These are phyloP conservation scores for Capronia americana DNA, from an alignment of 2,329 filamentous ascomycete genomes.

Conservation along the genomic window DNA sequence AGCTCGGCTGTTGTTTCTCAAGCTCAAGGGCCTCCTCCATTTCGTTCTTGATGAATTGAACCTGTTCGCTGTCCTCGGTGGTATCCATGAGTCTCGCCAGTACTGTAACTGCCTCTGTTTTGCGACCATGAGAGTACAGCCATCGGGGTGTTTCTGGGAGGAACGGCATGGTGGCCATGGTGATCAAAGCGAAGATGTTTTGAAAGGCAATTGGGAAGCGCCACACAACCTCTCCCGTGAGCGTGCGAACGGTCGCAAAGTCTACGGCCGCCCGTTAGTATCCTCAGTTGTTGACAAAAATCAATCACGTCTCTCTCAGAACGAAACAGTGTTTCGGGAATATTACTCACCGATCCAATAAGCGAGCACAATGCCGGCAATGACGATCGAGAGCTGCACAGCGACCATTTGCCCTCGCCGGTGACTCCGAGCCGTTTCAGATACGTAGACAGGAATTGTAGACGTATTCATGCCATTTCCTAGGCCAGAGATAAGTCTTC, in stretches of 20 bases:
- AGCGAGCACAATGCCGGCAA: conserved; percentile 26
- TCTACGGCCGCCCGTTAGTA: background rate
- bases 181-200: conserved; percentile 50
- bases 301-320: background rate
- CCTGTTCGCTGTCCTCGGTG: conserved; percentile 53
- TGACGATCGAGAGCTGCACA: conserved; percentile 27
- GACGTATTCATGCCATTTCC: conserved; percentile 30
- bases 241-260: conserved; percentile 18
- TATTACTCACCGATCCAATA: conserved; percentile 9
- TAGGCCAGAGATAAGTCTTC: conserved; percentile 21
- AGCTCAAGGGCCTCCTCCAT: conserved; percentile 62
- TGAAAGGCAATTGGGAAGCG: conserved; percentile 33
- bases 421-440: conserved; percentile 24
- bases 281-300: background rate
- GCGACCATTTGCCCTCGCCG: conserved; percentile 25
- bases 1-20: conserved; percentile 59
- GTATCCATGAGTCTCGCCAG: conserved; percentile 46
- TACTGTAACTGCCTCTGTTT: conserved; percentile 46
- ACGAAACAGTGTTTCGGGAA: background rate
- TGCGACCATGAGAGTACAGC: conserved; percentile 52
- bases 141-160: conserved; percentile 53
- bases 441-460: conserved; percentile 30
- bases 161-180: conserved; percentile 50
- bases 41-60: conserved; percentile 45
- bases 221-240: conserved; percentile 25